Conservation (phyloP, 139 green algal species). For the Chlorella vulgaris region DNA sequence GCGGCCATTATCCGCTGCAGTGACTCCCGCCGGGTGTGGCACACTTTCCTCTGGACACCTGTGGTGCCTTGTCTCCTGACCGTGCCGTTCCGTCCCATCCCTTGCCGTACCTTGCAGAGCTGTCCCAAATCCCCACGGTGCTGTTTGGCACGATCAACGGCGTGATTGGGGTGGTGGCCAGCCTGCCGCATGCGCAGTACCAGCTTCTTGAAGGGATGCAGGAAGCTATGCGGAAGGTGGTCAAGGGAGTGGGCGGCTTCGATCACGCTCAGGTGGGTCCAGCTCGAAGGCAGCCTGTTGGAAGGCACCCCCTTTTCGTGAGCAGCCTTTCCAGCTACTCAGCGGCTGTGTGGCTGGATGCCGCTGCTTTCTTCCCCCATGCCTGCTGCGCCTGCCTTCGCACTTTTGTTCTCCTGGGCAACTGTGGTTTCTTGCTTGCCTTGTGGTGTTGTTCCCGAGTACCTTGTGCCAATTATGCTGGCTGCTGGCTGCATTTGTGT, state of each 20-base stretch:
- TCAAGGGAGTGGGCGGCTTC: conserved; percentile 90
- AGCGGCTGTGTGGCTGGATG: too few relatives aligned
- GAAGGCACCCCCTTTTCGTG: too few relatives aligned
- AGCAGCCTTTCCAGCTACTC: too few relatives aligned
- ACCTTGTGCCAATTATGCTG: background rate
- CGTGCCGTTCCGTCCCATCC: background rate
- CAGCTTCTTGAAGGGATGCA: conserved; percentile 74
- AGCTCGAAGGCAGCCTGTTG: too few relatives aligned
- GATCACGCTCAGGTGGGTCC: conserved; percentile 65
- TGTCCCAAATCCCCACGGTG: conserved; percentile 72
- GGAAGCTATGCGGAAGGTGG: conserved; percentile 62
- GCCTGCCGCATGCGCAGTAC: conserved; percentile 74
- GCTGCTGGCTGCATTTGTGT: too few relatives aligned
- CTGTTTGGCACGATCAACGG: conserved; percentile 93
- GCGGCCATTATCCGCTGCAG: too few relatives aligned
- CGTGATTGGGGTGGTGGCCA: conserved; percentile 89
- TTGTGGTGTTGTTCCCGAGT: background rate
- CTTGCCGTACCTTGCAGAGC: conserved; percentile 30
- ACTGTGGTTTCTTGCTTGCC: too few relatives aligned
- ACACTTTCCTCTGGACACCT: too few relatives aligned
- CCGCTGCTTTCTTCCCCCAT: too few relatives aligned
- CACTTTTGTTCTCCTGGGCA: too few relatives aligned
- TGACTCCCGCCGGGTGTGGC: too few relatives aligned
- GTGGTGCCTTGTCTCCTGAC: background rate
- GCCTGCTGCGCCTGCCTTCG: too few relatives aligned